Conservation (phyloP, 2,329 filamentous ascomycete genomes). For the Talaromyces rugulosus region DNA sequence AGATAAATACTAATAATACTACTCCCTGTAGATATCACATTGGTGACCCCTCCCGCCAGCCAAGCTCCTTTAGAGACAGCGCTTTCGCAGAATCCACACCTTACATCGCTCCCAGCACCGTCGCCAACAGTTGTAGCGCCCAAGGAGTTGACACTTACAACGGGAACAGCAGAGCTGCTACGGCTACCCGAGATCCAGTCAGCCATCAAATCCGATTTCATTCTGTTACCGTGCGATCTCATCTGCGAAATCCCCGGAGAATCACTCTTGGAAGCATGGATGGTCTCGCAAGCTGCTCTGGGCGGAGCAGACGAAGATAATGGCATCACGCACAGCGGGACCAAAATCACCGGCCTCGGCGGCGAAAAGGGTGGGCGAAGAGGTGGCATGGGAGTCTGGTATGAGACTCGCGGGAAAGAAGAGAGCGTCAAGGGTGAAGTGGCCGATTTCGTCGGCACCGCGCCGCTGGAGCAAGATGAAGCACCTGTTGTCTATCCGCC, state of each 20-base stretch:
- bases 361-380: conserved; percentile 59
- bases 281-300: conserved; percentile 73
- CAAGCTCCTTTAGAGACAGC: conserved; percentile 43
- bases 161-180: conserved; percentile 83
- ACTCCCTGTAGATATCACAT: conserved; percentile 37
- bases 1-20: not conserved
- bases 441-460: conserved; percentile 83
- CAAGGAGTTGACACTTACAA: conserved; percentile 70
- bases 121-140: conserved; percentile 70
- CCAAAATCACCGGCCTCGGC: conserved; percentile 46
- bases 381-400: conserved; percentile 86
- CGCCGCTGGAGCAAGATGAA: conserved; percentile 56
- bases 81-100: conserved; percentile 46
- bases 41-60: conserved; percentile 45
- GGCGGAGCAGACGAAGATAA: conserved; percentile 42
- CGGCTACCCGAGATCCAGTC: conserved; percentile 75
- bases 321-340: conserved; percentile 30
- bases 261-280: conserved; percentile 83
- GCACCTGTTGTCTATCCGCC: conserved; percentile 53
- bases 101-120: conserved; percentile 46
- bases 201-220: conserved; percentile 78
- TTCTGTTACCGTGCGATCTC: conserved; percentile 88
- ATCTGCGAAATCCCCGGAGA: conserved; percentile 85
- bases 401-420: conserved; percentile 71
- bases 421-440: conserved; percentile 82